Base-by-base conservation (phyloP, 495 filamentous ascomycete species). In the Mytilinidion resinicola region DNA sequence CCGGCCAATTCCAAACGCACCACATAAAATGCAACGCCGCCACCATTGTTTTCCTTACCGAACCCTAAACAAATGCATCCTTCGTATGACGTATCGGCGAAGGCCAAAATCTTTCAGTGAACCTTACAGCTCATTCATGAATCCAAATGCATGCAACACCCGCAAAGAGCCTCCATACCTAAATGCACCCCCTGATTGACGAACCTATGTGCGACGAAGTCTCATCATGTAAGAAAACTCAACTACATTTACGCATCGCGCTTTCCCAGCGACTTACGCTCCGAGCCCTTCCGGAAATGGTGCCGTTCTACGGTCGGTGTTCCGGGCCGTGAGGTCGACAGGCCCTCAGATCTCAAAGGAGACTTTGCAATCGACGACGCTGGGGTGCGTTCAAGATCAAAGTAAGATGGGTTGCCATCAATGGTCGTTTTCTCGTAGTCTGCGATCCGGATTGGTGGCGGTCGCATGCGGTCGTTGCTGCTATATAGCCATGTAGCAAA, bases 401-500 rank as follows among this genome's bases (percentile, higher is more conserved):
- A 77, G 53, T 81, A 78, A 15, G 60, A 54, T 14, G 64, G 78
- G 61, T 74, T 84, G 19, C 62, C 61, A 39, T 57, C 60, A 69
- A 77, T 76, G 35, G 73, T 82, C 9, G 74, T 87, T 72, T 91
- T 93, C 66, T 95, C 90, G 64, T 85, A 90, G 39, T 75, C 79
- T 17, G 85, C 83, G 47, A 95, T 83, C 53, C 76, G 83, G 67
- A 95, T 89, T 10, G 88, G 86, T 12, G 87, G 82, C 9, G 88
- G 86, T 47, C 52, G 53, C n/a, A 82, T 78, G 1, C 56, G 60
- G 15, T 69, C 62, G 53, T 51, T 61, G 10, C 77, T 78, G 51
- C 83, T 90, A 74, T 95, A 96, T 35, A 96, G 80, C 56, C 88
- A 95, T 4, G 89, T 95, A 21, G 91, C 85, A 51, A 81, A 77